phyloP scores from a whole-genome alignment of 2,329 filamentous ascomycete species.

The Phaeosphaeriaceae sp. region DNA sequence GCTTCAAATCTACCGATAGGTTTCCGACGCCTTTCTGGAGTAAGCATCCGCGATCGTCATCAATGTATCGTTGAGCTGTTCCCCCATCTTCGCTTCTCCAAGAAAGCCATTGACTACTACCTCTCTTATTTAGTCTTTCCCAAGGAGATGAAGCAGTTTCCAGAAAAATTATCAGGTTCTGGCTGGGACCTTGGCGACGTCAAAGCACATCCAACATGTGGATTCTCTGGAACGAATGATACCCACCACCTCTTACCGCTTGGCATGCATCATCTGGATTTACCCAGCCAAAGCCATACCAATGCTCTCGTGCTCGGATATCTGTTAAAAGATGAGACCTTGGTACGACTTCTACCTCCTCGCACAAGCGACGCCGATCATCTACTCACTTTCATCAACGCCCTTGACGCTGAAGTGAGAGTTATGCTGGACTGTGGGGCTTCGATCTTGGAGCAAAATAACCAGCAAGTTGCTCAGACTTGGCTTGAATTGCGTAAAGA shows the following conservation, averaged over 20 bases:
- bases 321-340: constrained; percentile 56
- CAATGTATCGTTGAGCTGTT: constrained; percentile 61
- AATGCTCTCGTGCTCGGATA: constrained; percentile 70
- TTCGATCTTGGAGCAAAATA: constrained; percentile 67
- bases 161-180: constrained; percentile 66
- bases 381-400: constrained; percentile 56
- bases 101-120: constrained; percentile 68
- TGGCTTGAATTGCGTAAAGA: constrained; percentile 56
- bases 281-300: constrained; percentile 64
- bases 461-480: constrained; percentile 50
- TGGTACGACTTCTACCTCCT: constrained; percentile 35
- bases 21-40: constrained; percentile 49
- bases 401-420: constrained; percentile 50
- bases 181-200: constrained; percentile 69
- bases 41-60: constrained; percentile 53
- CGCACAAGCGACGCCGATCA: constrained; percentile 41
- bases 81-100: constrained; percentile 59
- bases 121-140: constrained; percentile 65
- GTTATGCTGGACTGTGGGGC: constrained; percentile 76
- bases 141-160: constrained; percentile 67
- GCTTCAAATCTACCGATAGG: constrained; percentile 29
- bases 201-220: constrained; percentile 59
- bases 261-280: constrained; percentile 62
- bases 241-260: constrained; percentile 64
- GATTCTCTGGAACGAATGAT: constrained; percentile 76